These are phyloP conservation scores for Myriosclerotinia curreyana DNA, from an alignment of 2,329 filamentous ascomycete genomes.

Conservation along the genomic window DNA sequence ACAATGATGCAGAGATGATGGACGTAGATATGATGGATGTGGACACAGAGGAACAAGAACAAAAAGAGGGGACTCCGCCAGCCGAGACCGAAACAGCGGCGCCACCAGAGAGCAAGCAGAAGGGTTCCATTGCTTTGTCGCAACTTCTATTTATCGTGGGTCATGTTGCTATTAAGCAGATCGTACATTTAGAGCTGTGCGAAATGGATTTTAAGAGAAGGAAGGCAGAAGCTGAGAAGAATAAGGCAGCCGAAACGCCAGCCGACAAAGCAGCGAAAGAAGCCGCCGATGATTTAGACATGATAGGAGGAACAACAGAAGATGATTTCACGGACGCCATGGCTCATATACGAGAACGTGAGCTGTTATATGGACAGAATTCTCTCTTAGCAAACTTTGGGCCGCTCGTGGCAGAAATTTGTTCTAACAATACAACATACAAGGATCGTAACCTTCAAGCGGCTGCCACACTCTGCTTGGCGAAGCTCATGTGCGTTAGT, in stretches of 20 bases:
- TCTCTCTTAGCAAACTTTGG: slow-evolving; percentile 90
- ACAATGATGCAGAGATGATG: slow-evolving; percentile 37
- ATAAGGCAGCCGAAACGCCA: slow-evolving; percentile 45
- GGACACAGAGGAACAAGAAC: slow-evolving; percentile 31
- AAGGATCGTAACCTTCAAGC: slow-evolving; percentile 86
- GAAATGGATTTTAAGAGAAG: slow-evolving; percentile 96
- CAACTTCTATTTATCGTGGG: slow-evolving; percentile 94
- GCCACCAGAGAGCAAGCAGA: slow-evolving; percentile 49
- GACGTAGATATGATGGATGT: slow-evolving; percentile 25
- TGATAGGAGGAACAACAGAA: slow-evolving; percentile 94
- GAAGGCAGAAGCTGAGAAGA: slow-evolving; percentile 85
- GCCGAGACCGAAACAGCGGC: slow-evolving; percentile 16
- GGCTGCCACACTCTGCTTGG: slow-evolving; percentile 88
- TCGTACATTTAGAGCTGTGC: slow-evolving; percentile 95
- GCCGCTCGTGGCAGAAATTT: slow-evolving; percentile 87
- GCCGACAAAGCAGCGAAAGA: slow-evolving; percentile 56
- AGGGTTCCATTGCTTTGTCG: slow-evolving; percentile 73
- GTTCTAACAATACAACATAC: slow-evolving; percentile 90
- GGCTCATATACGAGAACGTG: slow-evolving; percentile 77
- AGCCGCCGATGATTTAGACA: slow-evolving; percentile 85
- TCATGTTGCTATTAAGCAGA: slow-evolving; percentile 97
- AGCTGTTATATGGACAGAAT: slow-evolving; percentile 76
- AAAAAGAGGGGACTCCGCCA: slow-evolving; percentile 28
- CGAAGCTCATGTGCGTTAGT: slow-evolving; percentile 98
- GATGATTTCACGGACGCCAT: slow-evolving; percentile 90